Base-by-base conservation (phyloP, 2,329 filamentous ascomycete genomes). In the Cladophialophora bantiana region DNA sequence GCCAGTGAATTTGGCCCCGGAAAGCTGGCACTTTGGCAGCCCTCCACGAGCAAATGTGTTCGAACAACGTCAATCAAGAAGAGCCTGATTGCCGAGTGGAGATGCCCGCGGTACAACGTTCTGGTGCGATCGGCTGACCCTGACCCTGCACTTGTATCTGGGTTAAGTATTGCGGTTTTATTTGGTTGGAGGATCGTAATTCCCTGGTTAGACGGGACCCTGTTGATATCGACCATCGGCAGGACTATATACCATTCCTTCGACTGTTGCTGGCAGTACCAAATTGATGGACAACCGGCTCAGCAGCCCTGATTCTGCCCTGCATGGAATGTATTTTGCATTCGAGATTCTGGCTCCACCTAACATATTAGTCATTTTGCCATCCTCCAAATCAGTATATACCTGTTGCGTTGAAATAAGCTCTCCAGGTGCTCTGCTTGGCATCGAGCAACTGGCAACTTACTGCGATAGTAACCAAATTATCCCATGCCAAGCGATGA, bases 61-160 rank as follows among this genome's bases (percentile, higher is more conserved):
- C 45, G 45, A 12, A 26, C 45, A 50, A 50, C 45, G 45, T 50
- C 45, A 50, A 50, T 10, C 45, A 26, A 50, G 45, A 26, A 50
- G 45, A 50, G 20, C 45, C 45, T 50, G 12, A 26, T 26, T n/a
- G 7, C 18, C 18, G 45, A 50, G 45, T 50, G 45, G 45, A n/a
- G 18, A 26, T 12, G 7, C 18, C 18, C 18, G 45, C 45, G 45
- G 45, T 50, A 50, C 18, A 50, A 50, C 45, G 45, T 50, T 50
- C 9, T 26, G 18, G 18, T 50, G 13, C 15, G 20, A 50, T 50
- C 45, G 45, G 45, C 18, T 20, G 45, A 50, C 45, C 20, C 18
- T 20, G 45, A 50, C 45, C 20, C 45, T 26, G 18, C 18, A 13
- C 7, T 18, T 50, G 18, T 50, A 50, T 50, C 45, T 50, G 45